phyloP scores from a whole-genome alignment of 164 flowering plant species.

The Taxillus chinensis region DNA sequence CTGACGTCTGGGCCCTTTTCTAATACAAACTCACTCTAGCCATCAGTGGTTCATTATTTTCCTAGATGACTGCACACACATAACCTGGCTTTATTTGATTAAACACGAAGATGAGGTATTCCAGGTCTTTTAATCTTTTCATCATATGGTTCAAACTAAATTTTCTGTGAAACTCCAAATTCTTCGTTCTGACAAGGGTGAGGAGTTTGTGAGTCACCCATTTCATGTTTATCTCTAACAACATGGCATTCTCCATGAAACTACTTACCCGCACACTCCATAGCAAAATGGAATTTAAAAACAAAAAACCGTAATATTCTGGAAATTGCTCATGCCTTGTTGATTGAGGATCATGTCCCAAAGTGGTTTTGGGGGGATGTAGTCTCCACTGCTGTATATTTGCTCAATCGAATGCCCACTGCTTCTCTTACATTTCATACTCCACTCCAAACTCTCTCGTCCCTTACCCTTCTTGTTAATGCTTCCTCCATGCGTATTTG shows the following conservation, averaged over 20 bases:
- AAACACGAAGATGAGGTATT: background rate
- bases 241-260: background rate
- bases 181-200: background rate
- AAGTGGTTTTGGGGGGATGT: background rate
- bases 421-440: background rate
- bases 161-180: background rate
- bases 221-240: background rate
- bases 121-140: background rate
- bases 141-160: background rate
- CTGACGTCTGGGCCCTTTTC: background rate
- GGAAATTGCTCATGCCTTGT: slow-evolving; percentile 1
- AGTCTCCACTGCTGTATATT: background rate
- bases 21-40: background rate
- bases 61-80: background rate
- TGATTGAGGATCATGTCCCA: background rate
- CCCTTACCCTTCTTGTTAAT: background rate
- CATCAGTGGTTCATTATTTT: background rate
- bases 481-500: background rate
- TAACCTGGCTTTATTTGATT: background rate
- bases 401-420: background rate
- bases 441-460: background rate
- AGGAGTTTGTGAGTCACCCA: background rate
- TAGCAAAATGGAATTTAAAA: background rate
- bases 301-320: background rate
- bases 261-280: background rate